Conservation (phyloP, 176 grass and related monocot genomes). For the Musa acuminata region DNA sequence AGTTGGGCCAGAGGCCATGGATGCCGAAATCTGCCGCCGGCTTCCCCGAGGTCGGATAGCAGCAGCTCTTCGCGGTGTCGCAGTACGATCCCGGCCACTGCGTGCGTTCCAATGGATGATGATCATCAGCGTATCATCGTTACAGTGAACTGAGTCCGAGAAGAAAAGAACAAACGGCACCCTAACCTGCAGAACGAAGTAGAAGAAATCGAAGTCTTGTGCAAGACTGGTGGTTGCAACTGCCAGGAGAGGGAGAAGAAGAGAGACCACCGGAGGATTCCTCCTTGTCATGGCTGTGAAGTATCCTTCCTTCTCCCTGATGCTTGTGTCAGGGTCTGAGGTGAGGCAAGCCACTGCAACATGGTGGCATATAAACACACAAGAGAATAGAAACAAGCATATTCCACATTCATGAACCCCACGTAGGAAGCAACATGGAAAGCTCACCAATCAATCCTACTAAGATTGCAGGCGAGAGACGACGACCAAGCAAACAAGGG, state of each 20-base stretch:
- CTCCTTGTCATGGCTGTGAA: neutral
- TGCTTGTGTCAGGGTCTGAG: no score
- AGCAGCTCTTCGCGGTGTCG: conserved; percentile 76
- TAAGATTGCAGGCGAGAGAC: no score
- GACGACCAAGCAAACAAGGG: no score
- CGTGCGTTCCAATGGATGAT: neutral
- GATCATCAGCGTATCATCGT: no score
- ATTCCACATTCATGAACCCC: no score
- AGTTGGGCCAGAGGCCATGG: conserved; percentile 95
- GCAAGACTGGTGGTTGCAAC: neutral
- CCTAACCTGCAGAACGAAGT: conserved; percentile 1
- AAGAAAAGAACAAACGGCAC: no score
- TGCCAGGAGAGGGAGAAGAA: neutral
- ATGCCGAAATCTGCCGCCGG: conserved; percentile 83
- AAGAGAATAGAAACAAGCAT: no score
- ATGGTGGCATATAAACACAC: no score
- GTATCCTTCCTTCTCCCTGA: neutral
- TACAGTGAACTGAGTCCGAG: no score
- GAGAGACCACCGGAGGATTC: neutral
- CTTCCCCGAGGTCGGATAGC: conserved; percentile 78
- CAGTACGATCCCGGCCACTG: conserved; percentile 95
- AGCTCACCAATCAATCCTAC: no score
- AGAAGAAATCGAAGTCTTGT: conserved; percentile 12
- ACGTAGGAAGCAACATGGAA: no score
- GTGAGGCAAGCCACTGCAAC: no score